Percentiles rank a stretch among this genome's conserved stretches.
These are phyloP conservation scores for Talaromyces nanjingensis DNA, from an alignment of 495 filamentous ascomycete species.

Conservation along the genomic window DNA sequence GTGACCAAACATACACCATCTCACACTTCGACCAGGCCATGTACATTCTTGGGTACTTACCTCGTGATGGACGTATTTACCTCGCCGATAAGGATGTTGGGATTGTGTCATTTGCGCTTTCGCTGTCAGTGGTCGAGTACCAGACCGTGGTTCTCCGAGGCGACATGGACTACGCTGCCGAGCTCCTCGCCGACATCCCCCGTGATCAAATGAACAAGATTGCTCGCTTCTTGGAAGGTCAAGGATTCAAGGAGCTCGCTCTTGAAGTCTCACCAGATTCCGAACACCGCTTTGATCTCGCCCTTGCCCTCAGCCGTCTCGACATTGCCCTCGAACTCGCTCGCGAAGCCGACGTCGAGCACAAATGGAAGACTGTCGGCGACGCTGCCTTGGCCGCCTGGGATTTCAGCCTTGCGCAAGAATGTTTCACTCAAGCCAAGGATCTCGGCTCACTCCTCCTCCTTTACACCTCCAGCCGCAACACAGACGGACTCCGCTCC, in stretches of 20 bases:
- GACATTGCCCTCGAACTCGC: slow-evolving; percentile 82
- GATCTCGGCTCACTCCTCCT: slow-evolving; percentile 86
- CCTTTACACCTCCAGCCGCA: slow-evolving; percentile 72
- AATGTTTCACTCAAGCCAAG: slow-evolving; percentile 85
- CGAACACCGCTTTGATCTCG: slow-evolving; percentile 94
- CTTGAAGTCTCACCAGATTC: slow-evolving; percentile 93
- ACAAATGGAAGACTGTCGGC: slow-evolving; percentile 95
- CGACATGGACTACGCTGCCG: slow-evolving; percentile 88
- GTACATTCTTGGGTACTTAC: slow-evolving; percentile 93
- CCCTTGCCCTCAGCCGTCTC: slow-evolving; percentile 74
- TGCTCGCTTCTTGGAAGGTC: slow-evolving; percentile 94
- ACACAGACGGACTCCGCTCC: slow-evolving; percentile 62
- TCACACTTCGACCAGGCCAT: slow-evolving; percentile 92
- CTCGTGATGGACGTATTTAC: slow-evolving; percentile 88
- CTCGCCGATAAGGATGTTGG: slow-evolving; percentile 91
- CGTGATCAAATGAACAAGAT: slow-evolving; percentile 94
- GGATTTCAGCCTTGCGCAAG: slow-evolving; percentile 80
- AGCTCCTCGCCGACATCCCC: slow-evolving; percentile 75
- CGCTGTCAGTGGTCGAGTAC: slow-evolving; percentile 92
- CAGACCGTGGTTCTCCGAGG: slow-evolving; percentile 91
- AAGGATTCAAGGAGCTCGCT: slow-evolving; percentile 91
- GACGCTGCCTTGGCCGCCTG: slow-evolving; percentile 82
- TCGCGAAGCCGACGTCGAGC: slow-evolving; percentile 74
- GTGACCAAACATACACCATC: slow-evolving; percentile 97
- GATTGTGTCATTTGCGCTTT: slow-evolving; percentile 83